Evolutionary conservation across 768 basidiomycete genomes (phyloP).

Genomic region (Leccinum imitatum): DNA sequence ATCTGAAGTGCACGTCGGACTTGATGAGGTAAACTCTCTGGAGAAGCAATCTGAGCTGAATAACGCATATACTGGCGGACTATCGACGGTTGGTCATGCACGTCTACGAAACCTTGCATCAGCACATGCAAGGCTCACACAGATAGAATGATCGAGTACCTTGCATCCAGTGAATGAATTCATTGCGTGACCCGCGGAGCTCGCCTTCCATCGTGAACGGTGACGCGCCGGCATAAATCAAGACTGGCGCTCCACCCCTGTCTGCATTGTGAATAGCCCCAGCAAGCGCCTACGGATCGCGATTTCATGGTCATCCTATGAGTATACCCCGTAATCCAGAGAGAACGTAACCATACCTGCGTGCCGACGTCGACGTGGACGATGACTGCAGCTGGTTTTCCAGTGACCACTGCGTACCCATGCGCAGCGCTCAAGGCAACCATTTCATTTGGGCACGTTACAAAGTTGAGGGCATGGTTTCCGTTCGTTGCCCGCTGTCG

Average conservation of each 20-base stretch:
- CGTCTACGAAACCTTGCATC: constrained; percentile 40
- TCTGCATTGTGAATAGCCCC: constrained; percentile 75
- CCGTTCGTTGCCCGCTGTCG: constrained; percentile 45
- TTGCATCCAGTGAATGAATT: constrained; percentile 75
- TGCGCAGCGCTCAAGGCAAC: constrained; percentile 73
- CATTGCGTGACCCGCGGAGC: constrained; percentile 62
- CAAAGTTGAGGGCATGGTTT: constrained; percentile 45
- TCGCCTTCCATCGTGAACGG: constrained; percentile 59
- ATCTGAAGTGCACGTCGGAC: constrained; percentile 64
- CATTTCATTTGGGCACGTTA: constrained; percentile 77
- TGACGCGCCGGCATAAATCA: constrained; percentile 73
- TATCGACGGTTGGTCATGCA: constrained; percentile 69
- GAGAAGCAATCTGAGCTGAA: constrained; percentile 57
- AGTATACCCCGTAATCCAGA: background rate
- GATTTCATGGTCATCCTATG: background rate
- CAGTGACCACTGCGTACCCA: constrained; percentile 60
- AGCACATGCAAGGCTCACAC: background rate
- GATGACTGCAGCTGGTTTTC: constrained; percentile 68
- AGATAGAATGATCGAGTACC: constrained; percentile 35
- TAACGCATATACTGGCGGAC: constrained; percentile 76
- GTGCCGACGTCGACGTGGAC: constrained; percentile 76
- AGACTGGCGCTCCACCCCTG: constrained; percentile 54
- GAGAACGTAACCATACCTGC: constrained; percentile 40
- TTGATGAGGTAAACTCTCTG: constrained; percentile 48
- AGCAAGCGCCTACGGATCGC: constrained; percentile 53